Conservation (phyloP, 148 eudicot species). For the Polygonum aviculare region DNA sequence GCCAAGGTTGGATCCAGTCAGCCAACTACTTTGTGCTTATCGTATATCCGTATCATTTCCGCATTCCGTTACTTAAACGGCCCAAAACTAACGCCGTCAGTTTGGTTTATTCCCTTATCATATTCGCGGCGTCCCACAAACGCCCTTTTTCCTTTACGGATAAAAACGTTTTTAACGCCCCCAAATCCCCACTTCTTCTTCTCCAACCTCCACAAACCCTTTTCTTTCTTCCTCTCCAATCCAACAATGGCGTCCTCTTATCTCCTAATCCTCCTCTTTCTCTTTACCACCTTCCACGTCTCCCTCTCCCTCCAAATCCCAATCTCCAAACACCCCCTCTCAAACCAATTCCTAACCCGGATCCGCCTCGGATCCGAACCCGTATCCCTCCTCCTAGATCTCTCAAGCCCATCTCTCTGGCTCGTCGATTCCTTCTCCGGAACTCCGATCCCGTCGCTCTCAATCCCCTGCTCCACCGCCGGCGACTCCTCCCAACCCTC, state of each 20-base stretch:
- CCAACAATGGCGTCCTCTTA: constrained; percentile 1
- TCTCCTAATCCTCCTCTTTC: not conserved
- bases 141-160: not conserved
- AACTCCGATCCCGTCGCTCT: not conserved
- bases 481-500: not conserved
- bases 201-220: not conserved
- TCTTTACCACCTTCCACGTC: not conserved
- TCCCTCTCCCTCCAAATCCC: constrained; percentile 6
- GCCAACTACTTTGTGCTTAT: not conserved
- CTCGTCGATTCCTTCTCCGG: not conserved
- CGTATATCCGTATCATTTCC: constrained; percentile 6
- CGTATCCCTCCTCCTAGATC: constrained; percentile 3
- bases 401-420: constrained; percentile 2
- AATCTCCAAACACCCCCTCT: constrained; percentile 2
- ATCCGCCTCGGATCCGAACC: constrained; percentile 1
- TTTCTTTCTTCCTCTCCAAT: not conserved
- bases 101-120: too few relatives aligned
- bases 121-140: constrained; percentile 6
- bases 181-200: not conserved
- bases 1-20: not conserved
- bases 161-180: not conserved
- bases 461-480: constrained; percentile 11
- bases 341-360: not conserved
- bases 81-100: not conserved
- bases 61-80: not conserved